A percentile compares a stretch with the other conserved stretches of the same genome.
Conservation (phyloP, 2,329 filamentous ascomycete species). For the Stenocarpella maydis region DNA sequence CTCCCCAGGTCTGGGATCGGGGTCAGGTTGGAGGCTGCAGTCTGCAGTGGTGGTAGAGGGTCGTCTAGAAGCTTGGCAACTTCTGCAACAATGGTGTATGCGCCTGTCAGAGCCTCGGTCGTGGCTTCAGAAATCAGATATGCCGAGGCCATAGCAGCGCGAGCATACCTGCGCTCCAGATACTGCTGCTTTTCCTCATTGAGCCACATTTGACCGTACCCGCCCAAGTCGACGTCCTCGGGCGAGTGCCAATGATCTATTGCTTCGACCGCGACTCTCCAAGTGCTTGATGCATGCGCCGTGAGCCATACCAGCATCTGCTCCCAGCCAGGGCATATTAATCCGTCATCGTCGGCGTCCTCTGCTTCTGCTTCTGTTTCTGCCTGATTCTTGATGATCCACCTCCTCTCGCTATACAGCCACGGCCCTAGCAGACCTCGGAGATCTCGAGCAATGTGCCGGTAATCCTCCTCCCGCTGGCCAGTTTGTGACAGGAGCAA, state of each 20-base stretch:
- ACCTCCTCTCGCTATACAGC: constrained; percentile 71
- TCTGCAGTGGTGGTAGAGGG: constrained; percentile 59
- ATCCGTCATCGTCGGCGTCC: constrained; percentile 38
- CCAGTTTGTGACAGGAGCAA: constrained; percentile 68
- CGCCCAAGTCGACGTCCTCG: constrained; percentile 72
- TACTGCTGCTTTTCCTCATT: constrained; percentile 67
- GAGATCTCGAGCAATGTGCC: constrained; percentile 68
- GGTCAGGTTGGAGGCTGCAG: constrained; percentile 55
- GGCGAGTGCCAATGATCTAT: constrained; percentile 79
- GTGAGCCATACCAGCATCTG: constrained; percentile 73
- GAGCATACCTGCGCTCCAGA: constrained; percentile 71
- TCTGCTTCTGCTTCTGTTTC: constrained; percentile 38
- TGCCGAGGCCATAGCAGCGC: constrained; percentile 71
- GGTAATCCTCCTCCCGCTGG: constrained; percentile 47
- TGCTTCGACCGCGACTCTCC: constrained; percentile 68
- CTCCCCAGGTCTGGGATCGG: constrained; percentile 47
- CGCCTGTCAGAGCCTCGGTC: constrained; percentile 64
- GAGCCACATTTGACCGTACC: constrained; percentile 64
- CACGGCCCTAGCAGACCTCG: constrained; percentile 76
- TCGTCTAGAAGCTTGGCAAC: constrained; percentile 69
- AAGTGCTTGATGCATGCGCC: constrained; percentile 64
- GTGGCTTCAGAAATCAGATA: constrained; percentile 72
- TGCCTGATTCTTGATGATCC: constrained; percentile 49
- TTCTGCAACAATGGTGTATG: constrained; percentile 67
- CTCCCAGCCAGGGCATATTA: constrained; percentile 71